Evolutionary conservation across 78 protist genomes (phyloP).

Genomic region (Blattamonas nauphoetae): DNA sequence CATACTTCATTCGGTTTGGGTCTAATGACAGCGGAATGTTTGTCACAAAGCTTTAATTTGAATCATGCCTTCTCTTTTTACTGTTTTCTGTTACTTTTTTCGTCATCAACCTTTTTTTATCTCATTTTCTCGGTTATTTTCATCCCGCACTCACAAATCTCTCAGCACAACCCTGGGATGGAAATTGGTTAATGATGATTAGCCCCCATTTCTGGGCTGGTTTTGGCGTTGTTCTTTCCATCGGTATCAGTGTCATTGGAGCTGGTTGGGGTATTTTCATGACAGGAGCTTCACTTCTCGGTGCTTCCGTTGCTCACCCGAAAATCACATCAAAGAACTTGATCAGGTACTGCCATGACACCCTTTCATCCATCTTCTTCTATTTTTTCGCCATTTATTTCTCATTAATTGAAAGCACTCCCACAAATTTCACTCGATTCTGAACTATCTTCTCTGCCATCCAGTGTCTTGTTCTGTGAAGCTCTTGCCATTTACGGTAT

Average conservation of each 20-base stretch:
- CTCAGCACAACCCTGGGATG: not conserved
- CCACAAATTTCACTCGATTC: not conserved
- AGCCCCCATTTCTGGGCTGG: not conserved
- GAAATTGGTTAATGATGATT: not conserved
- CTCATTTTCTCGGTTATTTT: too few relatives aligned
- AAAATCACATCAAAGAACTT: constrained; percentile 81
- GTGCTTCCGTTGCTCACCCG: constrained; percentile 87
- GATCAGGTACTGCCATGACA: constrained; percentile 46
- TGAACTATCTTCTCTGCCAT: too few relatives aligned
- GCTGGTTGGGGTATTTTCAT: constrained; percentile 95
- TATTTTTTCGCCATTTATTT: not conserved
- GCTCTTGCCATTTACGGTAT: constrained; percentile 98
- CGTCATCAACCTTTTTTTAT: too few relatives aligned
- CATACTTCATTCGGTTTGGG: too few relatives aligned
- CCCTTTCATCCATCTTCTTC: too few relatives aligned
- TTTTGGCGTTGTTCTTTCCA: constrained; percentile 66
- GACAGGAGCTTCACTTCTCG: constrained; percentile 75
- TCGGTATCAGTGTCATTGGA: constrained; percentile 87
- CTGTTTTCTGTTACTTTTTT: too few relatives aligned
- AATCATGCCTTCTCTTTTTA: too few relatives aligned
- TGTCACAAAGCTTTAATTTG: too few relatives aligned
- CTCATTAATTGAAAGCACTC: not conserved
- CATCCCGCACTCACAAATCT: too few relatives aligned
- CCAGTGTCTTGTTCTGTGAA: constrained; percentile 88
- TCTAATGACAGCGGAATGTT: too few relatives aligned